Evolutionary conservation across 2,329 filamentous ascomycete species (phyloP).

Genomic region (Aspergillus sp.): DNA sequence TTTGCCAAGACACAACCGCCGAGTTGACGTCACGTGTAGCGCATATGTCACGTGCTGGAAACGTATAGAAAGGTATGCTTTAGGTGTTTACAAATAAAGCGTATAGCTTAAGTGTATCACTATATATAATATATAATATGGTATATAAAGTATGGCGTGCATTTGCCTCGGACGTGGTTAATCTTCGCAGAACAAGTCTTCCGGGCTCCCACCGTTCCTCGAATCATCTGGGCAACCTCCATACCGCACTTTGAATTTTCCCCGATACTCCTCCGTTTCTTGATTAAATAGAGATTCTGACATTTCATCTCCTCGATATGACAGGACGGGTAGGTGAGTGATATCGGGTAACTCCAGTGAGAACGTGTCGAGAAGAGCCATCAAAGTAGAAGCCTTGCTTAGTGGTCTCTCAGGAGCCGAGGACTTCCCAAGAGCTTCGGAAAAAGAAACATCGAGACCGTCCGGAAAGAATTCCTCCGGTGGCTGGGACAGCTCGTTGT

Average conservation of each 20-base stretch:
- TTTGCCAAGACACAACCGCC: slow-evolving; percentile 14
- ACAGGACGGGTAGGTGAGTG: slow-evolving; percentile 58
- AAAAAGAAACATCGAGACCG: slow-evolving; percentile 14
- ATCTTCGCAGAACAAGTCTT: slow-evolving; percentile 66
- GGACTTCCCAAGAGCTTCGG: slow-evolving; percentile 10
- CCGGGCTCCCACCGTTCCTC: slow-evolving; percentile 39
- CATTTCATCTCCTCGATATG: slow-evolving; percentile 58
- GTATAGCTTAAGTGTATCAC: not conserved
- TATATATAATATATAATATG: not conserved
- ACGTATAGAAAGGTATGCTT: not conserved
- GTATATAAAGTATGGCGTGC: not conserved
- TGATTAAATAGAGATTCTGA: slow-evolving; percentile 39
- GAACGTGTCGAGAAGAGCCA: slow-evolving; percentile 46
- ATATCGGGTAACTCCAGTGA: slow-evolving; percentile 51
- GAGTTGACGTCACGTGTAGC: slow-evolving; percentile 1
- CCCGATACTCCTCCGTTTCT: slow-evolving; percentile 54
- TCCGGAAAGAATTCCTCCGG: slow-evolving; percentile 64
- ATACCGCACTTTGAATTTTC: slow-evolving; percentile 60
- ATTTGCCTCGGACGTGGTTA: not conserved
- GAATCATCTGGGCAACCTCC: slow-evolving; percentile 61
- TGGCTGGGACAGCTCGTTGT: slow-evolving; percentile 69
- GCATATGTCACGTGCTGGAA: not conserved
- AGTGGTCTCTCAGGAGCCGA: slow-evolving; percentile 24
- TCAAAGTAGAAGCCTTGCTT: slow-evolving; percentile 46
- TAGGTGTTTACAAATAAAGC: not conserved